Evolutionary conservation across 169 alveolate species (phyloP), one percentile per base, ranked within the genome.

Genomic region (Condylostoma magnum): DNA sequence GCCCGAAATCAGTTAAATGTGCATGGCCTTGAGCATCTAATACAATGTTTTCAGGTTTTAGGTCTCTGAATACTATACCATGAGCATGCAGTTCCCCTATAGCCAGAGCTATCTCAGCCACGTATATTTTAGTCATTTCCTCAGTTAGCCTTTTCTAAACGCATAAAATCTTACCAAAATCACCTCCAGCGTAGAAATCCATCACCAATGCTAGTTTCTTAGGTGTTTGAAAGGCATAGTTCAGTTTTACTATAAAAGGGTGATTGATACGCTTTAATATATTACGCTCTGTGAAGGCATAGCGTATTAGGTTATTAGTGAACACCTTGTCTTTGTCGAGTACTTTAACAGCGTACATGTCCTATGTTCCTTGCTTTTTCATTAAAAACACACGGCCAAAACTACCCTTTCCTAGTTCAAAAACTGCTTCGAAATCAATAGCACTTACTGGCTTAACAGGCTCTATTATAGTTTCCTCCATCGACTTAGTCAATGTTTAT

Each of bases 341-440:
- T 3, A 87, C 91, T 66, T 92, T 92, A 93, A 92, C 85, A 0
- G 97, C 97, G 71, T 79, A 92, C 6, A 58, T 58, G 31, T 76
- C 68, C 10, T 77, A 78, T 36, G 76, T 58, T 43, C 73, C 76
- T 67, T 56, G 77, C 76, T 86, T 86, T 69, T 81, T 66, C 1
- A 93, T 96, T 50, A 90, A 77, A 68, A 80, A 90, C 0, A 93
- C 97, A 70, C 86, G 91, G 0, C 96, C 95, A 76, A 93, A 93
- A 28, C 92, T 71, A 0, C 97, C 97, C 52, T 84, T 69, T 20
- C 68, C 68, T 28, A 54, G 57, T 36, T 63, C 58, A 4, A 41
- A 8, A 4, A 63, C 2, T 5, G 50, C 58, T 44, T 30, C 44
- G n/a, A 63, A 63, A 44, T 63, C 73, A 22, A n/a, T 12, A 18